These are phyloP conservation scores for Dioszegia crocea DNA, from an alignment of 768 basidiomycete species.

Conservation along the genomic window DNA sequence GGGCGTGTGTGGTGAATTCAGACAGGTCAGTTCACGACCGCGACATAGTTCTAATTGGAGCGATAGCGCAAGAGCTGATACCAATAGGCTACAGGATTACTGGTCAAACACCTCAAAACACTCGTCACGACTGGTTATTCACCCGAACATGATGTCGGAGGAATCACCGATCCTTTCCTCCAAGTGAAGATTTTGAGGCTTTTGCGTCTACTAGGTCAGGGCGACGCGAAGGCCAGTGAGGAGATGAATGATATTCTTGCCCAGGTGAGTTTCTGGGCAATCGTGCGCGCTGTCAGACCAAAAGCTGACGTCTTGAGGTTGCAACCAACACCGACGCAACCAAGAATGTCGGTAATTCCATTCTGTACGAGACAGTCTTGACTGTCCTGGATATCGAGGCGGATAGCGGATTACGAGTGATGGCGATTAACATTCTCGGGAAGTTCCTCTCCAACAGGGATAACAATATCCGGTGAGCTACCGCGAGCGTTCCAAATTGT, in stretches of 20 bases:
- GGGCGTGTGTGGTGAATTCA: slow-evolving; percentile 72
- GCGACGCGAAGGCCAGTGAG: slow-evolving; percentile 81
- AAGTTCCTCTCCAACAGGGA: slow-evolving; percentile 97
- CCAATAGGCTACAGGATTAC: slow-evolving; percentile 52
- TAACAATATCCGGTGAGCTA: slow-evolving; percentile 87
- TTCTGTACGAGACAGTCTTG: slow-evolving; percentile 94
- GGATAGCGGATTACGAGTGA: slow-evolving; percentile 88
- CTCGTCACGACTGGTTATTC: slow-evolving; percentile 94
- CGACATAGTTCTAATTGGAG: no score
- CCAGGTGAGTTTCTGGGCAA: slow-evolving; percentile 60
- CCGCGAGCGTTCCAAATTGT: not conserved
- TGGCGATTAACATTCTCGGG: slow-evolving; percentile 99
- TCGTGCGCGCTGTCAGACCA: no score
- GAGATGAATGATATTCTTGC: slow-evolving; percentile 98
- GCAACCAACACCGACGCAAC: slow-evolving; percentile 98
- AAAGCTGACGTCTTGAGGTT: slow-evolving; percentile 57
- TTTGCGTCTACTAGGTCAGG: slow-evolving; percentile 78
- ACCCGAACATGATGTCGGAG: slow-evolving; percentile 98
- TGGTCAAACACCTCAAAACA: slow-evolving; percentile 91
- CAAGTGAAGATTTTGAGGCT: slow-evolving; percentile 80
- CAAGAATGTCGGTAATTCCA: slow-evolving; percentile 97
- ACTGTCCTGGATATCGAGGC: slow-evolving; percentile 96
- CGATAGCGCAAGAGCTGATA: no score
- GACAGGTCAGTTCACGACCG: slow-evolving; percentile 61
- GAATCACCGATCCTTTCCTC: slow-evolving; percentile 65